Evolutionary conservation across 805 yeast species (phyloP), one percentile per base, ranked within the genome.

Genomic region (Yarrowia osloensis): DNA sequence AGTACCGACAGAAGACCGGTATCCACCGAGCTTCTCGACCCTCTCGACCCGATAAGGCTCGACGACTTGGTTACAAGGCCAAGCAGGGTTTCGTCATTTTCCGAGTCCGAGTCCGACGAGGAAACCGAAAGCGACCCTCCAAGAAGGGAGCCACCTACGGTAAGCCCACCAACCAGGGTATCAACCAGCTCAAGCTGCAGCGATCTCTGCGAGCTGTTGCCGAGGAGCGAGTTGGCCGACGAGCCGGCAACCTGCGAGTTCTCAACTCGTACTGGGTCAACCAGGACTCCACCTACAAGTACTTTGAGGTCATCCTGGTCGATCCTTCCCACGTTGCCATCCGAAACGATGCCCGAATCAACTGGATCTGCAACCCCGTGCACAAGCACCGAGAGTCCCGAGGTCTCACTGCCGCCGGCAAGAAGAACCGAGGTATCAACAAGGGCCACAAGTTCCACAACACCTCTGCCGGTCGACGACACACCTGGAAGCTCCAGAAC

Each of bases 101-200:
- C 97, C 89, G 99, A 84, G 85, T 94, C 84, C 91, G 99, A 85
- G 98, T 95, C 79, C 91, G 98, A 86, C 91, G 99, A 86, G 99
- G 99, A 88, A 94, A 94, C 88, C 93, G 99, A 90, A 95, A 95
- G 97, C 91, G 97, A 86, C 98, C 98, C 78, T 98, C 89, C 79
- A 92, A 96, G 86, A 95, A 95, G 95, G 99, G 99, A 91, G 98
- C 98, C 80, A 95, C 98, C 82, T 94, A 95, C 89, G 99, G 99
- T 91, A 95, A 95, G 90, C 99, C 99, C 89, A 95, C 99, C 87
- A 95, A 95, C 96, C 97, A 91, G 86, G 99, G 99, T 91, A 95
- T 95, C 76, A 88, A 87, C 87, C 98, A 95, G 84, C 90, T 95
- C 86, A 95, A 95, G 87, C 93, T 92, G 96, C 99, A 95, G 87